Conservation (phyloP, 306 rosid species). For the Oemleria cerasiformis region DNA sequence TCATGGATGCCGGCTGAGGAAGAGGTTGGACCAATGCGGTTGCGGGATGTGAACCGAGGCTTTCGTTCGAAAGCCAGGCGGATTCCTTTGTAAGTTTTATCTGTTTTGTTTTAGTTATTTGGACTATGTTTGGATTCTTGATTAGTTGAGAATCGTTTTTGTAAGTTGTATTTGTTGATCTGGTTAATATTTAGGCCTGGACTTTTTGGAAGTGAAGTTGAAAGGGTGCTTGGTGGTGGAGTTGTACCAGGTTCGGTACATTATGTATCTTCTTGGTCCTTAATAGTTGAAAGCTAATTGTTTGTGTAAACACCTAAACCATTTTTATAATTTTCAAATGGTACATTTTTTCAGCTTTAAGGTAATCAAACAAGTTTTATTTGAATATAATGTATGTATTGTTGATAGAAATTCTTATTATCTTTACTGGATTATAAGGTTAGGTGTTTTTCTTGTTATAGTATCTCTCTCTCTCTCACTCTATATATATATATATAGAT, state of each 20-base stretch:
- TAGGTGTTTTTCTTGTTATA: not conserved
- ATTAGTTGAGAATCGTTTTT: not conserved
- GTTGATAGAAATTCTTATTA: not conserved
- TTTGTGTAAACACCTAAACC: not conserved
- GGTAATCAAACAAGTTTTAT: not conserved
- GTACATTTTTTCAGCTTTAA: not conserved
- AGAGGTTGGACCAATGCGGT: slow-evolving; percentile 49
- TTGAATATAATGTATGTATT: not conserved
- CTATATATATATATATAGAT: no score
- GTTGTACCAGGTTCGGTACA: slow-evolving; percentile 74
- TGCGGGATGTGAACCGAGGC: slow-evolving; percentile 71
- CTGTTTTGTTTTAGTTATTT: not conserved
- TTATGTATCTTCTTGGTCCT: not conserved
- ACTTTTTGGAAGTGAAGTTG: slow-evolving; percentile 65
- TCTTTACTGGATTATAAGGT: not conserved
- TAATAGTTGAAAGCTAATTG: not conserved
- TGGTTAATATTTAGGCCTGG: slow-evolving; percentile 57
- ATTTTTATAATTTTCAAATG: not conserved
- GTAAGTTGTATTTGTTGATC: slow-evolving; percentile 3
- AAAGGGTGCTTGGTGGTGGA: slow-evolving; percentile 90
- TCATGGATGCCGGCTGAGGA: slow-evolving; percentile 56
- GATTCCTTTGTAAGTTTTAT: slow-evolving; percentile 67
- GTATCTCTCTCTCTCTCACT: not conserved
- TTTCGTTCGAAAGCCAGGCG: slow-evolving; percentile 46
- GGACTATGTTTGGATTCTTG: not conserved